Percentiles rank a stretch among this genome's conserved stretches.
Evolutionary conservation across 1,139 yeast species (phyloP).

Genomic region (Diutina rugosa): DNA sequence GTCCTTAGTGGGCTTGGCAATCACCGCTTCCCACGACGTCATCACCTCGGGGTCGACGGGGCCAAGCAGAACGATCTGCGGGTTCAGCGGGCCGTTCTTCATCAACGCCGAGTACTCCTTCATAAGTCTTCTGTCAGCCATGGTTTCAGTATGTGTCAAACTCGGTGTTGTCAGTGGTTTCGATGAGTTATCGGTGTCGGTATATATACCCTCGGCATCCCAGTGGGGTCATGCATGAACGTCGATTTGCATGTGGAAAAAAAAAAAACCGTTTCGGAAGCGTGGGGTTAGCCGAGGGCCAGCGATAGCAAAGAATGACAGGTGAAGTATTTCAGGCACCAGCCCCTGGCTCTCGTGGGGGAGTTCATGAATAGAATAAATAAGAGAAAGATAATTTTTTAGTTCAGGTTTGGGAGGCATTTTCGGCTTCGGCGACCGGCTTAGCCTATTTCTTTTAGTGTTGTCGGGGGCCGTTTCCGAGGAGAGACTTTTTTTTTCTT

Average conservation of each 20-base stretch:
- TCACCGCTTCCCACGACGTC: conserved; percentile 44
- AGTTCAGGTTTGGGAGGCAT: too few species aligned
- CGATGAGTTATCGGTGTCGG: not conserved
- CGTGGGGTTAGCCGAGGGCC: not conserved
- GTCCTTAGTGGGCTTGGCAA: conserved; percentile 36
- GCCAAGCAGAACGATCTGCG: conserved; percentile 25
- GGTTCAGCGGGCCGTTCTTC: conserved; percentile 13
- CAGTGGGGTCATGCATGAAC: not conserved
- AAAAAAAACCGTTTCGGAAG: not conserved
- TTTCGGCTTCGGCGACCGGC: too few species aligned
- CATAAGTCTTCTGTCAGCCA: conserved; percentile 14
- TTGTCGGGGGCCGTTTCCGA: not conserved
- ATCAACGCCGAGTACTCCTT: conserved; percentile 13
- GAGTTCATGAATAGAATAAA: not conserved
- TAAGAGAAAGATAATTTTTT: too few species aligned
- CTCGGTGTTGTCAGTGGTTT: not conserved
- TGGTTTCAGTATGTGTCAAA: conserved; percentile 1
- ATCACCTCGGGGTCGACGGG: conserved; percentile 37
- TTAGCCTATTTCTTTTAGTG: not conserved
- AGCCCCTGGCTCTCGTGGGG: not conserved
- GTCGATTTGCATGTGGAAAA: not conserved
- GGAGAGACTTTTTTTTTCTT: not conserved
- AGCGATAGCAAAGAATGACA: not conserved
- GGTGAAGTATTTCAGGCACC: not conserved
- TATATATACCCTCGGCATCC: conserved; percentile 1